A percentile compares a stretch with the other conserved stretches of the same genome.
Conservation (phyloP, 768 basidiomycete species). For the Russula virescens region DNA sequence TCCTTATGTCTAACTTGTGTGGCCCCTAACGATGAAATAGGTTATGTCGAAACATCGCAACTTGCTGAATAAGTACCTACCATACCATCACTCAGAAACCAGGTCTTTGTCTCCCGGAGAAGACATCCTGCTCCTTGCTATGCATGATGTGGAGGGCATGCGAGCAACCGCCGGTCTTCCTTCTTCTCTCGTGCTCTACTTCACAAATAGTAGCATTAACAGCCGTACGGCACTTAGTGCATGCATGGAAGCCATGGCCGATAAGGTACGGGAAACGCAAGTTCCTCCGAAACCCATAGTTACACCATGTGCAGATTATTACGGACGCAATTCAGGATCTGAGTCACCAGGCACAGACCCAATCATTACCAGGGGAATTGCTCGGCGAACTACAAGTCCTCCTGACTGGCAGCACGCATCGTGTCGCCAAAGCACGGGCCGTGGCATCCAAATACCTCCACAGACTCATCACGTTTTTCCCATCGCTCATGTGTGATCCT, state of each 20-base stretch:
- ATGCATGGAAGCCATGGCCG: slow-evolving; percentile 83
- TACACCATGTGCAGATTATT: slow-evolving; percentile 53
- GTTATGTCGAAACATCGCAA: slow-evolving; percentile 63
- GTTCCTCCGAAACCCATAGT: background rate
- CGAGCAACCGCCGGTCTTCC: slow-evolving; percentile 75
- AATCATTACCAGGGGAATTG: slow-evolving; percentile 63
- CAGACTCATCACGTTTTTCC: slow-evolving; percentile 83
- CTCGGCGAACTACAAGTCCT: slow-evolving; percentile 71
- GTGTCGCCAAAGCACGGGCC: slow-evolving; percentile 74
- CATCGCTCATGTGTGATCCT: slow-evolving; percentile 89
- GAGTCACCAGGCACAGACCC: slow-evolving; percentile 68
- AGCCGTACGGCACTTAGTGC: slow-evolving; percentile 55
- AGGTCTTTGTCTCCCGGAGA: slow-evolving; percentile 75
- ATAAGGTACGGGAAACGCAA: slow-evolving; percentile 53
- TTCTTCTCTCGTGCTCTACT: slow-evolving; percentile 80
- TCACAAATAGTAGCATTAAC: slow-evolving; percentile 82
- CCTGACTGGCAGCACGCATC: slow-evolving; percentile 74
- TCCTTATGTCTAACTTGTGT: background rate
- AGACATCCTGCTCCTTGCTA: slow-evolving; percentile 74
- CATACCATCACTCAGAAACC: slow-evolving; percentile 60
- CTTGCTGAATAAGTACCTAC: slow-evolving; percentile 58
- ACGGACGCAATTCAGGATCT: slow-evolving; percentile 67
- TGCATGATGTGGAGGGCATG: slow-evolving; percentile 86
- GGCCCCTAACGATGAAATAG: slow-evolving; percentile 35
- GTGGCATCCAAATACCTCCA: slow-evolving; percentile 80